Evolutionary conservation across 768 basidiomycete species (phyloP), one percentile per base, ranked within the genome.

Genomic region (Cubamyces sp.): DNA sequence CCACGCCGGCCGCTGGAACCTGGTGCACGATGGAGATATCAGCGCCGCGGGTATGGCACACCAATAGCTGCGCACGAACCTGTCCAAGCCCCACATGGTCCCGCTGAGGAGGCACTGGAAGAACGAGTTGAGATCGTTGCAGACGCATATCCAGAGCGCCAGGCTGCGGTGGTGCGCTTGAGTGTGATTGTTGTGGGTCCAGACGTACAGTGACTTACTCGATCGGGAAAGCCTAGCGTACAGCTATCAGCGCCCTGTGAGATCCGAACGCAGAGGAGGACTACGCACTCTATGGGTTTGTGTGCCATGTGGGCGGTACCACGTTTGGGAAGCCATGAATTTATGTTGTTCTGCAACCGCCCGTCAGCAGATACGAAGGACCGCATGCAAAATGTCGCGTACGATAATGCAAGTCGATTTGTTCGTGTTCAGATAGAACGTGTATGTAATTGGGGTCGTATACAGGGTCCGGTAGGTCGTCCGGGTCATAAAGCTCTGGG

Each of bases 221-320:
- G 70, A 88, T 88, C 16, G 87, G 86, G 68, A 88, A 89, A 21
- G 88, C 88, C 87, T 89, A 63, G 37, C 52, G 25, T 81, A 81
- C 79, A 84, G 60, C 42, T 5, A 21, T 45, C 46, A 50, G 57
- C 47, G 66, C 28, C 5, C 12, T 15, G 5, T 51, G 30, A 12
- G 11, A 21, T 16, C 12, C 48, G 26, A 14, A 14, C 48, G 48
- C 25, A 23, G 11, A 19, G 56, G 39, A n/a, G 16, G 42, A 9
- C 23, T 28, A 60, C 81, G 65, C 67, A 87, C 88, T 61, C 87
- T 75, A 68, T 90, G 92, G 0, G 92, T 92, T 61, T 86, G 87
- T 14, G 91, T 92, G 19, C 90, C 90, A 72, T 95, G 92, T 7
- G 92, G 84, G 54, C 89, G 78, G 74, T 94, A 95, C 92, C 92